Evolutionary conservation across 2,329 filamentous ascomycete species (phyloP).

Genomic region (Venturia effusa): DNA sequence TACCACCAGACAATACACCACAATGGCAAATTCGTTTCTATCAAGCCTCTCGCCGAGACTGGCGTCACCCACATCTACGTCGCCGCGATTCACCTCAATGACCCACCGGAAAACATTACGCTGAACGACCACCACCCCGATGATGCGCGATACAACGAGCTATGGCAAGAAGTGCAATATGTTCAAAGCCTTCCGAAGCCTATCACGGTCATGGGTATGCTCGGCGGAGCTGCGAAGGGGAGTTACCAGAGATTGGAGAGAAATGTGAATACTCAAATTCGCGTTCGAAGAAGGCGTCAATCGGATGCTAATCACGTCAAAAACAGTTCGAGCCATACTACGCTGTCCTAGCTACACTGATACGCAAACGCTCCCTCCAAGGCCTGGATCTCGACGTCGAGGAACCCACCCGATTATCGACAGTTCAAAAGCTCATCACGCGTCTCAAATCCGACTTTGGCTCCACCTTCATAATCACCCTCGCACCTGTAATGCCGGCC

Average conservation of each 20-base stretch:
- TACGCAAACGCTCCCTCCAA: conserved; percentile 41
- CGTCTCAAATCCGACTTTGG: conserved; percentile 54
- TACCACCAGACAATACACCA: conserved; percentile 56
- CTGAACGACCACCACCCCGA: conserved; percentile 70
- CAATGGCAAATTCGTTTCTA: conserved; percentile 45
- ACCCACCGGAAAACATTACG: conserved; percentile 53
- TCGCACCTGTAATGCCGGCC: conserved; percentile 73
- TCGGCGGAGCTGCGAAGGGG: conserved; percentile 74
- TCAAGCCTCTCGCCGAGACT: conserved; percentile 50
- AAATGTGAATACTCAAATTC: conserved; percentile 27
- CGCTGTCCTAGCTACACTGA: conserved; percentile 51
- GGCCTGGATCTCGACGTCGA: conserved; percentile 42
- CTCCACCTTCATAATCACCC: conserved; percentile 59
- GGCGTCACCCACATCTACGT: conserved; percentile 73
- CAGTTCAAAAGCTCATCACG: conserved; percentile 43
- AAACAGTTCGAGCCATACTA: conserved; percentile 64
- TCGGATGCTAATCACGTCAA: not conserved
- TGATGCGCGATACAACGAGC: conserved; percentile 53
- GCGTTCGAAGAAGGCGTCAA: not conserved
- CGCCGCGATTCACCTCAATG: conserved; percentile 76
- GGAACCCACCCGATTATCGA: conserved; percentile 58
- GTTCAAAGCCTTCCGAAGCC: conserved; percentile 53
- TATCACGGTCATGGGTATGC: conserved; percentile 73
- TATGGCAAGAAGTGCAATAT: conserved; percentile 69
- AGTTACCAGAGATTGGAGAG: conserved; percentile 52